Evolutionary conservation across 2,329 filamentous ascomycete species (phyloP), one percentile per base, ranked within the genome.

Genomic region (Ceratocystis ficicola): DNA sequence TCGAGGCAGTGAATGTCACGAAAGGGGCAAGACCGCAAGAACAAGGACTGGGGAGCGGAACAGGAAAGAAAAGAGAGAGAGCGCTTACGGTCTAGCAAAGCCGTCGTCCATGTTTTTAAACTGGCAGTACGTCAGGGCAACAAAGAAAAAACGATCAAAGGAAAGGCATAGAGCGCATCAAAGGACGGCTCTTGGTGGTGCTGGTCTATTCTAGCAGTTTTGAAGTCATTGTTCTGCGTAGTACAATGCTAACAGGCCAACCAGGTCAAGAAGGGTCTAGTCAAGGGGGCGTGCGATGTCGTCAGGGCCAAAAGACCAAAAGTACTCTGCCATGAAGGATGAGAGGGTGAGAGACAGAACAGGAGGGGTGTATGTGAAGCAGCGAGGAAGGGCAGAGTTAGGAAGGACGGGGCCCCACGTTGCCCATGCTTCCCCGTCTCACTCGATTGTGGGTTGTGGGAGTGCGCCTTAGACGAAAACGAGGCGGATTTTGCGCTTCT

Each of bases 11-110:
- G 57, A 36, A 32, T n/a, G 32, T 41, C 25, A 32, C 12, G 44
- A 30, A 22, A 55, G 5, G 48, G 10, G 20, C 5, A 61, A n/a
- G 63, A 32, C 30, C 30, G 30, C 30, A 32, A 32, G 30, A 32
- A 32, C 30, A 32, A 32, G 30, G 30, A 32, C 32, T 28, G 44
- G 7, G 41, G 20, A 17, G 28, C 1, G 25, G 30, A 44, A 6
- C 20, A 32, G 15, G 62, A 25, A 32, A 32, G 36, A 66, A 25
- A 25, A 32, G 20, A n/a, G 15, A n/a, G 17, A 12, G 41, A 48
- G 12, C 25, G 62, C 64, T 66, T 61, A 66, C 64, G 57, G 64
- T 62, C 44, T 50, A 4, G 60, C 15, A 50, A 10, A 17, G 22
- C 48, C 57, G 28, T 62, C 30, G 20, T 28, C 44, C 64, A 66